phyloP scores from a whole-genome alignment of 2,329 filamentous ascomycete genomes.

The Talaromyces funiculosus region DNA sequence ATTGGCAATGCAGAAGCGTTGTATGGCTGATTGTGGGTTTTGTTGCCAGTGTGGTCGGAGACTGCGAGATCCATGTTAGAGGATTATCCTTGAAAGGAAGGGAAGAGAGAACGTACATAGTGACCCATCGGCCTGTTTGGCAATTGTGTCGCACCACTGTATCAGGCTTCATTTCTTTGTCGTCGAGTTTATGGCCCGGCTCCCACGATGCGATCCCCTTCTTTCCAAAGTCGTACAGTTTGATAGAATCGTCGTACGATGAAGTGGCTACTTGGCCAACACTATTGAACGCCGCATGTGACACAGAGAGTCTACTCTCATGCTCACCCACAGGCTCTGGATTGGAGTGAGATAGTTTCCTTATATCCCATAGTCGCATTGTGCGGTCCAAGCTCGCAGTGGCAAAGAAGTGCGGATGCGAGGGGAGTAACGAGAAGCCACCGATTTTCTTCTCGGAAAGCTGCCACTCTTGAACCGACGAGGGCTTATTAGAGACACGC shows the following conservation, averaged over 20 bases:
- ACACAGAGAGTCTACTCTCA: slow-evolving; percentile 75
- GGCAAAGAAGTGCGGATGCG: slow-evolving; percentile 73
- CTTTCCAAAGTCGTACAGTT: slow-evolving; percentile 72
- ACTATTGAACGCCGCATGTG: slow-evolving; percentile 83
- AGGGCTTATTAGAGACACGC: slow-evolving; percentile 47
- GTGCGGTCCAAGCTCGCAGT: slow-evolving; percentile 87
- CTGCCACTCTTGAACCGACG: slow-evolving; percentile 60
- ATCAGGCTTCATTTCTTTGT: slow-evolving; percentile 62
- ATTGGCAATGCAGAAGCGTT: slow-evolving; percentile 89
- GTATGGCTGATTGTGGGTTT: slow-evolving; percentile 67
- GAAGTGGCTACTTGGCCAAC: slow-evolving; percentile 84
- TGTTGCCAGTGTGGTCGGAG: slow-evolving; percentile 86
- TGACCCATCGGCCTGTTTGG: slow-evolving; percentile 92
- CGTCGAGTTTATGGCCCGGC: slow-evolving; percentile 52
- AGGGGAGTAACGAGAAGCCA: slow-evolving; percentile 78
- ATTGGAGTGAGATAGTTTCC: slow-evolving; percentile 60
- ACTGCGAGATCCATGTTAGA: slow-evolving; percentile 31
- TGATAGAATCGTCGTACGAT: slow-evolving; percentile 91
- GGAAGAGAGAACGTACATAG: slow-evolving; percentile 52
- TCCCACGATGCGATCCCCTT: slow-evolving; percentile 56
- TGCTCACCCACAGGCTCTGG: slow-evolving; percentile 77
- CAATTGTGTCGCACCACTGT: slow-evolving; percentile 79
- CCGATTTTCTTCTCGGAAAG: slow-evolving; percentile 92
- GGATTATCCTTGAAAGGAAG: too few species aligned
- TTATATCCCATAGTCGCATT: slow-evolving; percentile 85